Evolutionary conservation across 345 rosid species (phyloP).

Genomic region (Kandelia obovata): DNA sequence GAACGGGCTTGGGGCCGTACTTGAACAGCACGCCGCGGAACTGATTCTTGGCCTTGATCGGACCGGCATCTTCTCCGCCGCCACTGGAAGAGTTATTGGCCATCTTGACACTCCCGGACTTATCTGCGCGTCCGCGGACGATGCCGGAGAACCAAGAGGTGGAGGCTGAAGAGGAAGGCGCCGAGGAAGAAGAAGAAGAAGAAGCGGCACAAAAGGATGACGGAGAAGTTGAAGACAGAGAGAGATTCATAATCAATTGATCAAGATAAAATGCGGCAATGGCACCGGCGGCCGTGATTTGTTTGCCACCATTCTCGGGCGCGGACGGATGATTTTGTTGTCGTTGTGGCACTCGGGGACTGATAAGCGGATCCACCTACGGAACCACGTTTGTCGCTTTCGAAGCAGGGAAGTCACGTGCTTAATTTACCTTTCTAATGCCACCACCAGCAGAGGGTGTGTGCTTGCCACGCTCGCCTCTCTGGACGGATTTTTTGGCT

Average conservation of each 20-base stretch:
- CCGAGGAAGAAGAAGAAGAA: conserved; percentile 1
- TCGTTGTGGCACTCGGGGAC: no score
- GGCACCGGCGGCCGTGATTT: no score
- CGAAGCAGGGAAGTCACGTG: no score
- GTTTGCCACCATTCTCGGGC: no score
- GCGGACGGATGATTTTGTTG: no score
- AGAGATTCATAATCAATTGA: conserved; percentile 21
- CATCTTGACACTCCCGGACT: conserved; percentile 38
- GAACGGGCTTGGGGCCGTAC: conserved; percentile 84
- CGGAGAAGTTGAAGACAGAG: conserved; percentile 15
- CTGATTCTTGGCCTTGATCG: conserved; percentile 84
- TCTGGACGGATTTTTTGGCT: no score
- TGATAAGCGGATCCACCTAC: neutral
- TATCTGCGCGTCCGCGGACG: conserved; percentile 63
- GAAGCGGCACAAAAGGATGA: conserved; percentile 17
- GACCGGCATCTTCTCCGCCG: conserved; percentile 41
- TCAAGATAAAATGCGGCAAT: neutral
- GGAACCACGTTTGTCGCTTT: neutral
- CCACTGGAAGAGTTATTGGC: conserved; percentile 25
- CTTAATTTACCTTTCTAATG: no score
- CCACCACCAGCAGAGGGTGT: no score
- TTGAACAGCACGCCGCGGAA: conserved; percentile 86
- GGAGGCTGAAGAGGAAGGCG: conserved; percentile 6
- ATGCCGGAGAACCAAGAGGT: conserved; percentile 69
- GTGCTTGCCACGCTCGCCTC: no score